Conservation (phyloP, 176 grass and related monocot genomes). For the Leersia perrieri region DNA sequence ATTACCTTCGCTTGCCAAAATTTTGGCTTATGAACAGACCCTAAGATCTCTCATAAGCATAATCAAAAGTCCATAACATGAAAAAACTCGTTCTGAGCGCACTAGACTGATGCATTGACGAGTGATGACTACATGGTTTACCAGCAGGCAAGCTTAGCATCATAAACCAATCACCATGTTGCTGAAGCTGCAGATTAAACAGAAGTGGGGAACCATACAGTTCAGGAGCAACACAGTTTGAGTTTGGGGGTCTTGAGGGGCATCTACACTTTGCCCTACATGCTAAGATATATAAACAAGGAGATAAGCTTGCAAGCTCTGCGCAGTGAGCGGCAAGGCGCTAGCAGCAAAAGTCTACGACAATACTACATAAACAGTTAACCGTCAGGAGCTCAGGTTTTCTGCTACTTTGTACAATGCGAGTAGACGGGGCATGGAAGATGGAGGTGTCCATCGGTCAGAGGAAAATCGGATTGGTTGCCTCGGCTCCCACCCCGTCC, state of each 20-base stretch:
- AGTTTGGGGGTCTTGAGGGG: neutral
- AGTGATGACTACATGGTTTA: too few relatives aligned
- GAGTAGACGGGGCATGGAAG: neutral
- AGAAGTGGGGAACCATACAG: neutral
- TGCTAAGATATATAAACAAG: neutral
- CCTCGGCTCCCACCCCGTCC: slow-evolving; percentile 36
- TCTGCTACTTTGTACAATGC: slow-evolving; percentile 31
- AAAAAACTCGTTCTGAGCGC: too few relatives aligned
- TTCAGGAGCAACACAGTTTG: neutral
- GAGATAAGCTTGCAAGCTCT: neutral
- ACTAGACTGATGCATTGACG: too few relatives aligned
- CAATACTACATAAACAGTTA: slow-evolving; percentile 5
- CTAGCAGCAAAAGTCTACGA: neutral
- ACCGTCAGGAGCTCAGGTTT: neutral
- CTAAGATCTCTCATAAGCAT: too few relatives aligned
- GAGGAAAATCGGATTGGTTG: slow-evolving; percentile 28
- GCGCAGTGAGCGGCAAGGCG: neutral
- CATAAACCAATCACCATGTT: neutral
- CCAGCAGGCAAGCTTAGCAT: neutral
- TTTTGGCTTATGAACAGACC: too few relatives aligned
- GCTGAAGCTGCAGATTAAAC: slow-evolving; percentile 4
- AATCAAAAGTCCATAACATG: too few relatives aligned
- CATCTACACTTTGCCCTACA: neutral
- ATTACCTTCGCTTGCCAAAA: too few relatives aligned
- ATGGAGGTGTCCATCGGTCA: neutral